phyloP scores from a whole-genome alignment of 2,329 filamentous ascomycete species.

The Clarireedia monteithiana region DNA sequence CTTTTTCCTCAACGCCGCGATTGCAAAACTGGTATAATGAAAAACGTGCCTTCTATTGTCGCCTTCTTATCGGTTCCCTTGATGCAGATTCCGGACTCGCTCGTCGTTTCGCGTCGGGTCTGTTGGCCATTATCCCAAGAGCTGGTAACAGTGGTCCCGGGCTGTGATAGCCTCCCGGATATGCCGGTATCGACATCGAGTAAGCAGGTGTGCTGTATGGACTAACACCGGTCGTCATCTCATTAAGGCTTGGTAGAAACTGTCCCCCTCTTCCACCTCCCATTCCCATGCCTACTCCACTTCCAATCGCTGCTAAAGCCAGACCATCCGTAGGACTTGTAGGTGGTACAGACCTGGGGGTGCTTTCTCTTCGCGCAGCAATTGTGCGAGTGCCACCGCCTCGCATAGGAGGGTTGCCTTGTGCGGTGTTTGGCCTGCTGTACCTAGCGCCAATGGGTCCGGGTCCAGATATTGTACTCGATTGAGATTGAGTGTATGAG shows the following conservation, averaged over 20 bases:
- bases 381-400: conserved; percentile 20
- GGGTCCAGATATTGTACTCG: conserved; percentile 16
- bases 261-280: conserved; percentile 19
- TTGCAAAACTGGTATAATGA: not conserved
- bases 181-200: conserved; percentile 30
- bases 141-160: conserved; percentile 34
- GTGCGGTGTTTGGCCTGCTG: conserved; percentile 20
- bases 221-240: conserved; percentile 56
- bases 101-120: conserved; percentile 40
- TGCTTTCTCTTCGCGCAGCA: conserved; percentile 28
- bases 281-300: conserved; percentile 20
- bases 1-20: not conserved
- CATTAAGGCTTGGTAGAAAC: conserved; percentile 52
- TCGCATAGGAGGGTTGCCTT: conserved; percentile 12
- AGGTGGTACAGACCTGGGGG: conserved; percentile 28
- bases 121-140: conserved; percentile 20
- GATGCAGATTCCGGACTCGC: conserved; percentile 41
- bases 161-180: conserved; percentile 25
- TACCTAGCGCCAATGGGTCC: conserved; percentile 16
- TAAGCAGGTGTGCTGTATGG: conserved; percentile 53
- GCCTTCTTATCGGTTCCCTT: conserved; percentile 39
- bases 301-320: conserved; percentile 26
- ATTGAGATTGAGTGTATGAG: conserved; percentile 24
- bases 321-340: conserved; percentile 33
- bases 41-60: conserved; percentile 26